These are phyloP conservation scores for Plicaturopsis crispa DNA, from an alignment of 768 basidiomycete species.

Conservation along the genomic window DNA sequence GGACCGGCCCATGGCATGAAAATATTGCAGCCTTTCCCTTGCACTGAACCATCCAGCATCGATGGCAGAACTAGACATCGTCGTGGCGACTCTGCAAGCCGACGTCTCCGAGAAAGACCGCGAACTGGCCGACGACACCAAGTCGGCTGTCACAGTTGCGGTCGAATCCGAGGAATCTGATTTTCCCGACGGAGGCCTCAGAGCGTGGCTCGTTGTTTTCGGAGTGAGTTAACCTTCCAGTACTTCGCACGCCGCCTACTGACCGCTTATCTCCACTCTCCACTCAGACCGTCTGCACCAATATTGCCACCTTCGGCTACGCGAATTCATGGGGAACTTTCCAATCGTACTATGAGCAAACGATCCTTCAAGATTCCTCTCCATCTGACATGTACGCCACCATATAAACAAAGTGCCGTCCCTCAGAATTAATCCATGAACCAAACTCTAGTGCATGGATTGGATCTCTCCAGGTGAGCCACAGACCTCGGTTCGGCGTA, in stretches of 20 bases:
- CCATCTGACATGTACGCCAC: conserved; percentile 11
- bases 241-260: background rate
- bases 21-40: too few species aligned
- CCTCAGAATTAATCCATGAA: conserved; percentile 1
- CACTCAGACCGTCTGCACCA: conserved; percentile 21
- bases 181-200: conserved; percentile 35
- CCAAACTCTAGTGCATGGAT: conserved; percentile 41
- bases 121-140: conserved; percentile 25
- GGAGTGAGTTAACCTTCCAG: conserved; percentile 24
- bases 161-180: conserved; percentile 15
- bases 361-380: conserved; percentile 6
- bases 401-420: background rate
- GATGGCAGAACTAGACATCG: conserved; percentile 29
- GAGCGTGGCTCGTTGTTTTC: conserved; percentile 33
- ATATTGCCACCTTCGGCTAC: conserved; percentile 29
- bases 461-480: conserved; percentile 42
- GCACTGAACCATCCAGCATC: conserved; percentile 20
- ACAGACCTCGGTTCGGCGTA: background rate
- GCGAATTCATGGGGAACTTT: conserved; percentile 44
- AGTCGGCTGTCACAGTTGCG: conserved; percentile 27
- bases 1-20: too few species aligned
- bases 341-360: conserved; percentile 13
- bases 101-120: conserved; percentile 20
- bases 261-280: conserved; percentile 13
- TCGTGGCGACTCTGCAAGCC: conserved; percentile 35